Evolutionary conservation across 345 rosid species (phyloP).

Genomic region (Syzygium aromaticum): DNA sequence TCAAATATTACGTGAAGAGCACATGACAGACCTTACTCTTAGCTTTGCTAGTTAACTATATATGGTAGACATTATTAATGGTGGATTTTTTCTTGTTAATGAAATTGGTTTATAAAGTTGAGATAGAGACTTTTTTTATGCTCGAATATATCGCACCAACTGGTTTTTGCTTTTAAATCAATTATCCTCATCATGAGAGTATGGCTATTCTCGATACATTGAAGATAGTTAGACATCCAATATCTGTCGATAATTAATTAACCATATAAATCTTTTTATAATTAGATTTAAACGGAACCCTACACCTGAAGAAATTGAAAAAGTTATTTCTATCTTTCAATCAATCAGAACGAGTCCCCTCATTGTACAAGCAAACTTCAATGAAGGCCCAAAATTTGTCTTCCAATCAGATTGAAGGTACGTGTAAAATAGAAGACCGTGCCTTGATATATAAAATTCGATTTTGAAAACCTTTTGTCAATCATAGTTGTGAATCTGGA

Average conservation of each 20-base stretch:
- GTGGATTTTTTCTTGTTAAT: too few species aligned
- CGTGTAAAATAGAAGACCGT: background rate
- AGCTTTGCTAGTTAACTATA: too few species aligned
- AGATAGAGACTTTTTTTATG: too few species aligned
- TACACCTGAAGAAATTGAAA: background rate
- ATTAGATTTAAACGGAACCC: fast-evolving
- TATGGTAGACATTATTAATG: too few species aligned
- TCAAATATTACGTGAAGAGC: too few species aligned
- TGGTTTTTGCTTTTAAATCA: fast-evolving
- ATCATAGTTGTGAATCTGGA: background rate
- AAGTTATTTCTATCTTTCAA: fast-evolving
- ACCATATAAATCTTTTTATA: background rate
- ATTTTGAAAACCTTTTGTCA: background rate
- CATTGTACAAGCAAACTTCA: background rate
- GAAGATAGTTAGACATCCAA: background rate
- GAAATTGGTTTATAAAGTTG: too few species aligned
- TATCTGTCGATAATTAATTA: background rate
- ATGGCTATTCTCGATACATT: fast-evolving
- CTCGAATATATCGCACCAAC: too few species aligned
- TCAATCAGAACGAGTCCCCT: fast-evolving
- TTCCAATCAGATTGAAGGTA: background rate
- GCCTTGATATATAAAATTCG: background rate
- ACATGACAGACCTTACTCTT: too few species aligned
- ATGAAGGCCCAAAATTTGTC: background rate
- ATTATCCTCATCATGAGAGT: fast-evolving